Evolutionary conservation across 2,329 filamentous ascomycete species (phyloP).

Genomic region (Ceratocystis smalleyi): DNA sequence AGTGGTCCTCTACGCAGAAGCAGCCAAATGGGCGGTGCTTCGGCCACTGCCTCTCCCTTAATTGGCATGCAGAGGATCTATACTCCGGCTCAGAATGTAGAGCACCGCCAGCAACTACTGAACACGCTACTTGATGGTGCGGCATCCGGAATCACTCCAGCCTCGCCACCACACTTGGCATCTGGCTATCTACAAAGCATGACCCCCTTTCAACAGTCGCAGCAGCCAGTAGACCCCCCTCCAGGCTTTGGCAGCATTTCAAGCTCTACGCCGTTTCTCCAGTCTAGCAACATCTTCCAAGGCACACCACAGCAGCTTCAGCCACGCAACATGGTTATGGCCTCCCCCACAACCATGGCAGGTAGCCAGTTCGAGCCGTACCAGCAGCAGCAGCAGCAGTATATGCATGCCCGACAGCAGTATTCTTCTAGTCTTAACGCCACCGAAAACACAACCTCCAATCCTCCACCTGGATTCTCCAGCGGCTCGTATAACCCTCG

Average conservation of each 20-base stretch:
- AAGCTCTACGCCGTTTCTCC: background rate
- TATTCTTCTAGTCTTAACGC: background rate
- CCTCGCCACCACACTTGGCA: background rate
- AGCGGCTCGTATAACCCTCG: conserved; percentile 4
- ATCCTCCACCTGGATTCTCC: conserved; percentile 8
- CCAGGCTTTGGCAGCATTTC: conserved; percentile 3
- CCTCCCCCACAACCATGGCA: background rate
- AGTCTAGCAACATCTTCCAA: conserved; percentile 1
- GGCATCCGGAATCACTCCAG: conserved; percentile 5
- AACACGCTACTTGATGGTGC: conserved; percentile 4
- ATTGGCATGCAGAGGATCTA: background rate
- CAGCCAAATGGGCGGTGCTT: conserved; percentile 2
- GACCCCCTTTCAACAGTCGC: conserved; percentile 7
- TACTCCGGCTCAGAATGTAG: conserved; percentile 3
- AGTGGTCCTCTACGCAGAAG: conserved; percentile 10
- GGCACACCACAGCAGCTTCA: conserved; percentile 8
- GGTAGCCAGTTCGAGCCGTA: background rate
- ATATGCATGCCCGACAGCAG: conserved; percentile 2
- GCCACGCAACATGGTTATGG: conserved; percentile 6
- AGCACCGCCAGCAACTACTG: conserved; percentile 11
- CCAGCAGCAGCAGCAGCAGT: conserved; percentile 1
- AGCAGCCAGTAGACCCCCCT: conserved; percentile 1
- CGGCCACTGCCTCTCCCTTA: conserved; percentile 8
- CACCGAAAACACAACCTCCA: background rate
- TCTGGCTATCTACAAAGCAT: conserved; percentile 9